A percentile compares a stretch with the other conserved stretches of the same genome.
Evolutionary conservation across 75 land plant genomes (phyloP).

Genomic region (Picea sitchensis): DNA sequence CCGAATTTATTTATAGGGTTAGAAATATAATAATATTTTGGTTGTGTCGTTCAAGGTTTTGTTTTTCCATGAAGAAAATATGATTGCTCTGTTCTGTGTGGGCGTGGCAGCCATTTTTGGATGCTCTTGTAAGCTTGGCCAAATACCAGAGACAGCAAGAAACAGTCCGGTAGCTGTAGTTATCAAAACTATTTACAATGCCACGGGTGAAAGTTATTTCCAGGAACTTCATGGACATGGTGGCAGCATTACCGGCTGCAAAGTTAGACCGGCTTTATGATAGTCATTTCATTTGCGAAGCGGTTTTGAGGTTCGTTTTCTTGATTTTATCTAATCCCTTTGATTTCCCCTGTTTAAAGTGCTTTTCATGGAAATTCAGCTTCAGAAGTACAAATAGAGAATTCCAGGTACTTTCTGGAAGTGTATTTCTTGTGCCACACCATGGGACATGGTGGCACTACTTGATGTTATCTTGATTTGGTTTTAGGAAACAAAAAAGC

Average conservation of each 20-base stretch:
- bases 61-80: neutral
- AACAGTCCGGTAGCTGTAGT: neutral
- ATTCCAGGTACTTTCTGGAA: too few relatives aligned
- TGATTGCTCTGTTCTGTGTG: neutral
- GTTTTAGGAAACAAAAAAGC: neutral
- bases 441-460: neutral
- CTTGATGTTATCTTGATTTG: neutral
- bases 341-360: neutral
- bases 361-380: neutral
- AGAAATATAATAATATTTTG: too few relatives aligned
- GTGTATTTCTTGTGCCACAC: neutral
- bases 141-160: neutral
- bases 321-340: neutral
- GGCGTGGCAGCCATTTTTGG: neutral
- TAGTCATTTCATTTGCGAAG: slow-evolving; percentile 90
- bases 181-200: slow-evolving; percentile 30
- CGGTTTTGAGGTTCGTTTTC: slow-evolving; percentile 66
- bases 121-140: neutral
- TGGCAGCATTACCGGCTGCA: slow-evolving; percentile 79
- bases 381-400: neutral
- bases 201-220: slow-evolving; percentile 79
- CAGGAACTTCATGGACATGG: slow-evolving; percentile 98
- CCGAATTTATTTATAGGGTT: too few relatives aligned
- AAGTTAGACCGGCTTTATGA: slow-evolving; percentile 87
- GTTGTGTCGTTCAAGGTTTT: too few relatives aligned